Evolutionary conservation across 2,329 filamentous ascomycete genomes (phyloP).

Genomic region (Bipolaris sorokiniana): DNA sequence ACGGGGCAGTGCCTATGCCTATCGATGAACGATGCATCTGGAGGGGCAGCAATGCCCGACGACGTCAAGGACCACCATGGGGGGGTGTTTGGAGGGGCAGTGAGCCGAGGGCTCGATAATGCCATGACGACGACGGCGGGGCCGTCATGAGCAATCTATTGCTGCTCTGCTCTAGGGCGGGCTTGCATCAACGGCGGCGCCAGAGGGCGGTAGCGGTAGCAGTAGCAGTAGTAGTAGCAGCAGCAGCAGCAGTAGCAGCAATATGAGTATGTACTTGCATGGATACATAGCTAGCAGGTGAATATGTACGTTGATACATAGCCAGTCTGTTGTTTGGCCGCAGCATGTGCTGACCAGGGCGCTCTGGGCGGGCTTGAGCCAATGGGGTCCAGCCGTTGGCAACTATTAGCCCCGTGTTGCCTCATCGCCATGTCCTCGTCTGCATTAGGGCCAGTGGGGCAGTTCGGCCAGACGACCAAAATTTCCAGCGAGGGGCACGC

Average conservation of each 20-base stretch:
- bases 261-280: neutral
- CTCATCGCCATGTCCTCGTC: constrained; percentile 37
- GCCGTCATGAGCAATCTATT: neutral
- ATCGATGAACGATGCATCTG: constrained; percentile 40
- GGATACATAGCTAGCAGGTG: neutral
- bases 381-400: constrained; percentile 29
- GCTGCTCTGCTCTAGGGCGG: neutral
- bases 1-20: constrained; percentile 29
- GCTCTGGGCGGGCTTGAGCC: constrained; percentile 34
- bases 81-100: constrained; percentile 23
- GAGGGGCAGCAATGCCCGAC: constrained; percentile 29
- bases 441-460: constrained; percentile 44
- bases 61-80: constrained; percentile 31
- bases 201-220: neutral
- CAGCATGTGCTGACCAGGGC: constrained; percentile 30
- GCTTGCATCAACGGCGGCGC: constrained; percentile 16
- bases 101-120: constrained; percentile 13
- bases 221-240: too few relatives aligned
- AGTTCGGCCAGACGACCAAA: constrained; percentile 22
- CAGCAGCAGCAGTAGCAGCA: too few relatives aligned
- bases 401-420: constrained; percentile 37
- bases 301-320: too few relatives aligned
- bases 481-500: constrained; percentile 33
- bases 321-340: constrained; percentile 28
- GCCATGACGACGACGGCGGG: constrained; percentile 5